Evolutionary conservation across 1,139 yeast genomes (phyloP).

Genomic region (Saccharomycopsis phalli): DNA sequence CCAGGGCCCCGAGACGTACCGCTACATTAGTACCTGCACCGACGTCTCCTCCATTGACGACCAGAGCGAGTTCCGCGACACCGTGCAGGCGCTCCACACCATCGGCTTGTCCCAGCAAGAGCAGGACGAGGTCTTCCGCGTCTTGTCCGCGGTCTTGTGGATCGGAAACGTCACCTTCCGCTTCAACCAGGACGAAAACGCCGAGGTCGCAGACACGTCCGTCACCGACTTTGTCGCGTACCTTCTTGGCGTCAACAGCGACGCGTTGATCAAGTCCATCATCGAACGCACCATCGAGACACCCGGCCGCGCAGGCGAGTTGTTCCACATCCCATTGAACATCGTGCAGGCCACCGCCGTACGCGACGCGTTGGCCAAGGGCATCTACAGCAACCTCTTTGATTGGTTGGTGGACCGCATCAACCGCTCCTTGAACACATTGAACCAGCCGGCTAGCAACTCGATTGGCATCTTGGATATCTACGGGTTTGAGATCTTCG

Average conservation of each 20-base stretch:
- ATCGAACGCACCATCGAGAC: slow-evolving; percentile 85
- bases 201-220: slow-evolving; percentile 69
- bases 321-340: slow-evolving; percentile 90
- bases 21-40: slow-evolving; percentile 84
- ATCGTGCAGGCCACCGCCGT: slow-evolving; percentile 90
- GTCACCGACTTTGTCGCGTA: slow-evolving; percentile 94
- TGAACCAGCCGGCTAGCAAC: slow-evolving; percentile 45
- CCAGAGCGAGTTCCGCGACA: slow-evolving; percentile 65
- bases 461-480: slow-evolving; percentile 94
- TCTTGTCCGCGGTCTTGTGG: slow-evolving; percentile 85
- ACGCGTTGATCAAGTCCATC: slow-evolving; percentile 55
- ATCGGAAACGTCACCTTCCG: slow-evolving; percentile 82
- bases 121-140: slow-evolving; percentile 82
- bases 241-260: slow-evolving; percentile 71
- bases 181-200: slow-evolving; percentile 84
- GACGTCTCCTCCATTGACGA: slow-evolving; percentile 85
- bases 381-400: slow-evolving; percentile 82
- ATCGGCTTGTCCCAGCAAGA: slow-evolving; percentile 78
- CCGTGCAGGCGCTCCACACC: slow-evolving; percentile 75
- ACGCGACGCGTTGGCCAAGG: slow-evolving; percentile 92
- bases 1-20: slow-evolving; percentile 87
- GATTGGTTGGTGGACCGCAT: slow-evolving; percentile 98
- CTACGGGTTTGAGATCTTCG: slow-evolving; percentile 97
- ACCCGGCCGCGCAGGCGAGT: slow-evolving; percentile 79
- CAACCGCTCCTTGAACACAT: slow-evolving; percentile 55